A percentile compares a stretch with the other conserved stretches of the same genome.
Conservation (phyloP, 1,139 yeast species). For the Pichia sp. region DNA sequence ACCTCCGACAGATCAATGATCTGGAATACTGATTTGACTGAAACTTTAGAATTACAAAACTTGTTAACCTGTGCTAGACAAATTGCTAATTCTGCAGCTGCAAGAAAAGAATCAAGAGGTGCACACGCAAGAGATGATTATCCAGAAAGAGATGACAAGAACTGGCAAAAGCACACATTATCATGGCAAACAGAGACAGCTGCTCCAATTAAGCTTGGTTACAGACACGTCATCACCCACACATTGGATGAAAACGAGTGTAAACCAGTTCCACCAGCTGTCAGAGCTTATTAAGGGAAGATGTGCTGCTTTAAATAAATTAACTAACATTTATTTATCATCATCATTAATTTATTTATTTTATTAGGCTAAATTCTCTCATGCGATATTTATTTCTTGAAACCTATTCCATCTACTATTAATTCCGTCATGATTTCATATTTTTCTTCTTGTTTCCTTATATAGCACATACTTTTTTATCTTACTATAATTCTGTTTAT, state of each 20-base stretch:
- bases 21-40: constrained; percentile 97
- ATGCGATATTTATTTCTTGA: not conserved
- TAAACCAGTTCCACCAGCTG: constrained; percentile 94
- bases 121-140: constrained; percentile 99
- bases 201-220: constrained; percentile 67
- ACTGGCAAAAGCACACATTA: constrained; percentile 98
- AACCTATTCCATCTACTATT: not conserved
- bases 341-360: constrained; percentile 1
- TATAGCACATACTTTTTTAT: not conserved
- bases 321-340: not conserved
- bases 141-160: constrained; percentile 90
- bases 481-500: not conserved
- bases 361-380: not conserved
- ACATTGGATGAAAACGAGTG: constrained; percentile 91
- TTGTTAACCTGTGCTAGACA: constrained; percentile 95
- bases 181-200: constrained; percentile 82
- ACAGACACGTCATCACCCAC: constrained; percentile 78
- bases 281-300: constrained; percentile 63
- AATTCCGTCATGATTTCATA: not conserved
- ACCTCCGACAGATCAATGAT: constrained; percentile 97
- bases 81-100: constrained; percentile 92
- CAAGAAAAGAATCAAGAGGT: constrained; percentile 97
- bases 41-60: constrained; percentile 94
- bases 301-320: not conserved
- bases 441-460: not conserved